A percentile compares a stretch with the other conserved stretches of the same genome.
Evolutionary conservation across 2,329 filamentous ascomycete genomes (phyloP).

Genomic region (Pyricularia pennisetigena): DNA sequence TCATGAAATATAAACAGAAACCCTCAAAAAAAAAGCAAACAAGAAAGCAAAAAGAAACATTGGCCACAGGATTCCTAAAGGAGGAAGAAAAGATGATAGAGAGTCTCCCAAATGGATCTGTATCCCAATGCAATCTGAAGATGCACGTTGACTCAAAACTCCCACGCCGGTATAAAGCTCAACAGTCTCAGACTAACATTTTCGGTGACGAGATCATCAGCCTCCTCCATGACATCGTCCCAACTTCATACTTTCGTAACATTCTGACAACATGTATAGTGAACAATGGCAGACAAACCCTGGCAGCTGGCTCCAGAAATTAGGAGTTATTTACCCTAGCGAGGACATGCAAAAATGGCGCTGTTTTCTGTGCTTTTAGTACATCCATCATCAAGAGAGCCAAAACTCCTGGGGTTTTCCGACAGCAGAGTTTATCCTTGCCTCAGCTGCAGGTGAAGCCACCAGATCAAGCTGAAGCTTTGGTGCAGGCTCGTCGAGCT

Average conservation of each 20-base stretch:
- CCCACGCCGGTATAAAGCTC: neutral
- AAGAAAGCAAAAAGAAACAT: neutral
- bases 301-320: neutral
- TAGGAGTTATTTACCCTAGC: neutral
- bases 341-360: neutral
- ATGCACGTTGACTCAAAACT: neutral
- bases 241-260: neutral
- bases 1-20: neutral
- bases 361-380: neutral
- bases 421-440: neutral
- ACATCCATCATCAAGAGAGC: constrained; percentile 3
- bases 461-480: constrained; percentile 50
- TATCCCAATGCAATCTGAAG: constrained; percentile 2
- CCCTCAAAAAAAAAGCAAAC: neutral
- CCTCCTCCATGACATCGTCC: neutral
- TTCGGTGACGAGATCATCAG: neutral
- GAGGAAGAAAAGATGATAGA: constrained; percentile 2
- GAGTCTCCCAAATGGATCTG: neutral
- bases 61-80: constrained; percentile 11
- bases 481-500: constrained; percentile 45
- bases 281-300: neutral
- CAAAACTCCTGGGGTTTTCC: constrained; percentile 3
- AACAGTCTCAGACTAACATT: neutral
- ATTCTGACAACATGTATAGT: neutral
- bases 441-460: constrained; percentile 1